Conservation (phyloP, 306 rosid species). For the Acacia crassicarpa region DNA sequence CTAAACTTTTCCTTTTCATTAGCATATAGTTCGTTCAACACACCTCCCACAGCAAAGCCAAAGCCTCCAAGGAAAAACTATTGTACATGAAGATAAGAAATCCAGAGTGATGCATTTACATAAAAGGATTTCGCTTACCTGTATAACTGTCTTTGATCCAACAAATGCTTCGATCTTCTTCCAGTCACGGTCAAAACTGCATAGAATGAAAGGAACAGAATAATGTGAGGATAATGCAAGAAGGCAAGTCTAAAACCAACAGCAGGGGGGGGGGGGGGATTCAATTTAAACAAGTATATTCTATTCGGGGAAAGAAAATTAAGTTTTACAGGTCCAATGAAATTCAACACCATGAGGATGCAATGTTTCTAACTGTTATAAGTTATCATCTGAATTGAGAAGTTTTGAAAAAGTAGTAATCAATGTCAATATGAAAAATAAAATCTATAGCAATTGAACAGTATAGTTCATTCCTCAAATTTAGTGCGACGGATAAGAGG, state of each 20-base stretch:
- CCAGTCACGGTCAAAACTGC: constrained; percentile 99
- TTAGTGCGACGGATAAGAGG: not conserved
- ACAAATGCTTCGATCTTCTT: constrained; percentile 98
- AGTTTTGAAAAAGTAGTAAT: not conserved
- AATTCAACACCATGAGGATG: constrained; percentile 5
- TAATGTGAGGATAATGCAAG: constrained; percentile 17
- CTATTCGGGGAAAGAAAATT: not conserved
- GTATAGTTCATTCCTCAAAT: too few species aligned
- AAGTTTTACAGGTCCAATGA: constrained; percentile 3
- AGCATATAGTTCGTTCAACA: not conserved
- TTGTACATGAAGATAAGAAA: not conserved
- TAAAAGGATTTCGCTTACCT: constrained; percentile 49
- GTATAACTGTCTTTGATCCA: constrained; percentile 95
- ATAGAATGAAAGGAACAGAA: constrained; percentile 21
- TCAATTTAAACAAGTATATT: constrained; percentile 14
- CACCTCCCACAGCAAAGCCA: not conserved
- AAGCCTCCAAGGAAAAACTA: not conserved
- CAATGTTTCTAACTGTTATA: constrained; percentile 3
- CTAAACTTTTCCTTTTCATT: not conserved
- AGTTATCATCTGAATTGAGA: constrained; percentile 5
- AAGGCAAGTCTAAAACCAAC: not conserved
- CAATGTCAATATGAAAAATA: not conserved
- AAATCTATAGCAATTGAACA: not conserved
- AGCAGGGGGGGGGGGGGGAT: not conserved
- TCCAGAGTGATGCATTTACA: not conserved